phyloP scores from a whole-genome alignment of 2,329 filamentous ascomycete species.

The Alternaria metachromatica region DNA sequence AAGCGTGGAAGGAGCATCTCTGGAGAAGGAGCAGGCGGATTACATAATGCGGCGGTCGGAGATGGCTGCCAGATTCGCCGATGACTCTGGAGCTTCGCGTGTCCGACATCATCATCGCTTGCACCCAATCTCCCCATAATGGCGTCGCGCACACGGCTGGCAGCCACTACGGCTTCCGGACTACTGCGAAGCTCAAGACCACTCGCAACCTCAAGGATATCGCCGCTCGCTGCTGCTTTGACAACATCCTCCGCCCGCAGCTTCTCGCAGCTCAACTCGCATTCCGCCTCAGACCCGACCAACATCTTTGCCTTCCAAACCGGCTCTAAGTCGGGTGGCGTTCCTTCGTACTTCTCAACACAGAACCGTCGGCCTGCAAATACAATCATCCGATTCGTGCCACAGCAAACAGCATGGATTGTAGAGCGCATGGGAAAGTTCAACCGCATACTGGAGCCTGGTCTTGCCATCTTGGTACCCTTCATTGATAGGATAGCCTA shows the following conservation, averaged over 20 bases:
- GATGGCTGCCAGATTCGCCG: slow-evolving; percentile 19
- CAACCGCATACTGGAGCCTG: slow-evolving; percentile 89
- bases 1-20: not conserved
- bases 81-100: slow-evolving; percentile 25
- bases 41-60: slow-evolving; percentile 27
- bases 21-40: not conserved
- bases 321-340: slow-evolving; percentile 51
- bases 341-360: slow-evolving; percentile 79
- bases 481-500: slow-evolving; percentile 96
- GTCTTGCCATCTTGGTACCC: slow-evolving; percentile 85
- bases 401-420: slow-evolving; percentile 99
- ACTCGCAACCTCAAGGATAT: slow-evolving; percentile 21
- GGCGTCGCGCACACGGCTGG: slow-evolving; percentile 45
- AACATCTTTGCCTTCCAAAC: slow-evolving; percentile 41
- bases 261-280: slow-evolving; percentile 42
- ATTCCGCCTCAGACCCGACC: slow-evolving; percentile 31
- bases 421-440: slow-evolving; percentile 99
- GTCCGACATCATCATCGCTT: slow-evolving; percentile 24
- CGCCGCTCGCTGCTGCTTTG: slow-evolving; percentile 29
- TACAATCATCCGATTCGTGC: slow-evolving; percentile 93
- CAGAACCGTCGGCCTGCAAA: slow-evolving; percentile 79
- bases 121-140: slow-evolving; percentile 38
- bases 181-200: slow-evolving; percentile 32
- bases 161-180: slow-evolving; percentile 38
- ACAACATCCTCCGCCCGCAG: slow-evolving; percentile 26